Evolutionary conservation across 140 eudicot species (phyloP).

Genomic region (Senecio squalidus): DNA sequence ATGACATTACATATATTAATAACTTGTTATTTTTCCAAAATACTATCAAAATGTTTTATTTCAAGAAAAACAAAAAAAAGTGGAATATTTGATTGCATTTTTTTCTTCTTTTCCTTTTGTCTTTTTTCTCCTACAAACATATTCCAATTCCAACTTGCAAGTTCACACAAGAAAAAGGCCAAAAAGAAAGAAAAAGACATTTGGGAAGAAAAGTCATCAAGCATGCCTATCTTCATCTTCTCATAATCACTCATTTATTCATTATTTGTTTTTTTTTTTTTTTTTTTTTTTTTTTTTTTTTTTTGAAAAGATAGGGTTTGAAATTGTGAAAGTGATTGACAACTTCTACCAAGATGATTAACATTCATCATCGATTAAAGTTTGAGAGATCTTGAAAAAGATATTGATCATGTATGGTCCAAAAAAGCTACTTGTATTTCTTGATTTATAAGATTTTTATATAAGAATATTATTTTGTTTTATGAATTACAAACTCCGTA

Average conservation of each 20-base stretch:
- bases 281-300: no score
- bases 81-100: background rate
- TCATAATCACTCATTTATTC: constrained; percentile 18
- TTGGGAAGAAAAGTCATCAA: constrained; percentile 10
- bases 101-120: constrained; percentile 3
- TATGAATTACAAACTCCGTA: no score
- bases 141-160: constrained; percentile 20
- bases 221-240: constrained; percentile 18
- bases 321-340: constrained; percentile 24
- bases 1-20: no score
- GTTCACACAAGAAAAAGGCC: constrained; percentile 25
- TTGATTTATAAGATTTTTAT: no score
- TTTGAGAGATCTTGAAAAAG: background rate
- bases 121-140: constrained; percentile 2
- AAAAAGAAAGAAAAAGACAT: constrained; percentile 15
- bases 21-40: no score
- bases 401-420: background rate
- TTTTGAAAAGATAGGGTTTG: constrained; percentile 15
- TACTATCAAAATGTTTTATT: background rate
- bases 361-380: background rate
- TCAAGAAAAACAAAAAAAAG: background rate
- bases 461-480: no score
- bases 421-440: no score
- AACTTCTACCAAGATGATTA: constrained; percentile 18
- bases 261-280: background rate